Base-by-base conservation (phyloP, 1,284 basidiomycete species). In the Sporisorium iseilematis-ciliati region DNA sequence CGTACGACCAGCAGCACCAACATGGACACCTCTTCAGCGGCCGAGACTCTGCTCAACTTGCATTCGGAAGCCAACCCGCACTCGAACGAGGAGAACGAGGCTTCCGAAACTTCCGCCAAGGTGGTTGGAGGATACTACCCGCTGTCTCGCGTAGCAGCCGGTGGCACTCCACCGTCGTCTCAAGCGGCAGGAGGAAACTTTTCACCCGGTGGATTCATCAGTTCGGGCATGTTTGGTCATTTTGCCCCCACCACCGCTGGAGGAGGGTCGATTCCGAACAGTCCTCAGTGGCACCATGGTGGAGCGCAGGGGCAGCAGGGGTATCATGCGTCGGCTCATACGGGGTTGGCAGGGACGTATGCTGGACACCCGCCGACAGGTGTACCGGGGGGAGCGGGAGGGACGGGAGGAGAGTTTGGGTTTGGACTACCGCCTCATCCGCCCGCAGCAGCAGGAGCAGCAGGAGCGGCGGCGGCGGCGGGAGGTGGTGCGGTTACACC, bases 171-270 rank as follows among this genome's bases (percentile, higher is more conserved):
- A 20, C 5, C 29, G 8, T 20, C 48, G 48, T 29, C 29, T 21
- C 46, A 29, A 5, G 6, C n/a, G 20, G 48, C 48, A 5, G 29
- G 26, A 0, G 6, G 29, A 16, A 26, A 55, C 3, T 71, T 72
- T 20, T 72, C 70, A 49, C 60, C 69, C 11, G 63, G 63, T 18
- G 58, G 68, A 50, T 72, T 66, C 35, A 60, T 65, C 50, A 68
- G 72, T 20, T 45, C 66, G 4, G 66, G 72, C 33, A 75, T 75
- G 72, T 75, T 75, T 38, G 72, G 72, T 6, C 66, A 75, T 35
- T 75, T 75, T 41, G 61, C 50, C 1, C 50, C 68, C 1, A 23
- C 69, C 12, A 25, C 57, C 6, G 29, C 12, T 16, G 35, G 35
- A 38, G 35, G 53, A n/a, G 53, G 51, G 0, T 61, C 64, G 11